Conservation (phyloP, 768 basidiomycete species). For the Tremella mesenterica region DNA sequence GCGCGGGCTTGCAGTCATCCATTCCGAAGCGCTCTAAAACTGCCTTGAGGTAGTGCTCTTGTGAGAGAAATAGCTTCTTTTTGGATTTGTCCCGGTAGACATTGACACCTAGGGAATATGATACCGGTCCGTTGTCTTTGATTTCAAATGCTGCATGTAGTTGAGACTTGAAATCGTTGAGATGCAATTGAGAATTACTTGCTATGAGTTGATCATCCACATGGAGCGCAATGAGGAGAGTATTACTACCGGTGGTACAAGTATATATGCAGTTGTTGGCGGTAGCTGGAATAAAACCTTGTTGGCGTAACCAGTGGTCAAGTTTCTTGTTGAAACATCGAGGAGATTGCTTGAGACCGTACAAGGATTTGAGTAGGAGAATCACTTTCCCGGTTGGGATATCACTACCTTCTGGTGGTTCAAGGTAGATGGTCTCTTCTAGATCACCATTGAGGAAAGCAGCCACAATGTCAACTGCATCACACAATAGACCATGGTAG, state of each 20-base stretch:
- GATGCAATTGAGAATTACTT: neutral
- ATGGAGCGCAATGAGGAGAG: neutral
- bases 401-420: constrained; percentile 4
- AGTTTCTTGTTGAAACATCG: neutral
- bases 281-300: constrained; percentile 14
- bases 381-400: neutral
- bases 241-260: neutral
- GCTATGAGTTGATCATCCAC: constrained; percentile 13
- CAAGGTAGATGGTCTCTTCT: constrained; percentile 32
- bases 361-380: constrained; percentile 8
- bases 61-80: neutral
- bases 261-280: neutral
- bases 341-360: constrained; percentile 20
- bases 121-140: constrained; percentile 7
- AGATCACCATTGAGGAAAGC: constrained; percentile 18
- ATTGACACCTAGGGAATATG: too few species aligned
- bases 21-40: neutral
- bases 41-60: constrained; percentile 5
- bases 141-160: constrained; percentile 2
- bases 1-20: neutral
- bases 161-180: constrained; percentile 3
- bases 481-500: constrained; percentile 3
- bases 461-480: constrained; percentile 17
- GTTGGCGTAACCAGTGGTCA: neutral
- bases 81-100: neutral